A percentile compares a stretch with the other conserved stretches of the same genome.
Conservation (phyloP, 2,329 filamentous ascomycete genomes). For the Davidsoniella neocaledoniae region DNA sequence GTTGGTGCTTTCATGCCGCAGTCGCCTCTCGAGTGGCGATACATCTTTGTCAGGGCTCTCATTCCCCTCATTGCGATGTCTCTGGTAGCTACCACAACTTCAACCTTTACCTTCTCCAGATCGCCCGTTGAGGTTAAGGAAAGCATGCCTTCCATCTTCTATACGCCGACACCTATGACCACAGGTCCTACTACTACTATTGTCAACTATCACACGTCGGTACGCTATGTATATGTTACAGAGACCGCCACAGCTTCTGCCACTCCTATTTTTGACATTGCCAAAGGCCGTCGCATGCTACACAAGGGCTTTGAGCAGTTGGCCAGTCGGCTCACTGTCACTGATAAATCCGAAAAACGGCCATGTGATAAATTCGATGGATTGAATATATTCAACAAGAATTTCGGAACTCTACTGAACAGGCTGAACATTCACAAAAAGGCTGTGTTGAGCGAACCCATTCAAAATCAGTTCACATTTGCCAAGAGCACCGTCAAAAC, state of each 20-base stretch:
- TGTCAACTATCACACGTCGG: constrained; percentile 10
- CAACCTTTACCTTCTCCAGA: background rate
- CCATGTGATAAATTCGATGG: too few relatives aligned
- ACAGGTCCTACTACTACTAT: constrained; percentile 6
- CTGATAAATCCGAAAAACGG: background rate
- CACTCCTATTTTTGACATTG: constrained; percentile 9
- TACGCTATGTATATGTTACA: constrained; percentile 8
- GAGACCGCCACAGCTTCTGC: constrained; percentile 3
- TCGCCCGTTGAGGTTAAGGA: background rate
- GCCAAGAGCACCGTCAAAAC: background rate
- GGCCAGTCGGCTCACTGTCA: background rate
- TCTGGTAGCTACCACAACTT: background rate
- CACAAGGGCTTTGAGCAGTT: too few relatives aligned
- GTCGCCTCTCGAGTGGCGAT: too few relatives aligned
- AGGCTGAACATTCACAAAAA: background rate
- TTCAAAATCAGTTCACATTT: background rate
- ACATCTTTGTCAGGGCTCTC: too few relatives aligned
- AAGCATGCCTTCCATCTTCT: background rate
- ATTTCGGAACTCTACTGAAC: background rate
- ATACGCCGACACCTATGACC: background rate
- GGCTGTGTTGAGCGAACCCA: background rate
- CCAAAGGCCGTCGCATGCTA: background rate
- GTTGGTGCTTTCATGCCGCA: background rate
- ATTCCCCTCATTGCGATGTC: background rate
- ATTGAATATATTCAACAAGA: background rate